These are phyloP conservation scores for Euclidium syriacum DNA, from an alignment of 345 rosid genomes.

Conservation along the genomic window DNA sequence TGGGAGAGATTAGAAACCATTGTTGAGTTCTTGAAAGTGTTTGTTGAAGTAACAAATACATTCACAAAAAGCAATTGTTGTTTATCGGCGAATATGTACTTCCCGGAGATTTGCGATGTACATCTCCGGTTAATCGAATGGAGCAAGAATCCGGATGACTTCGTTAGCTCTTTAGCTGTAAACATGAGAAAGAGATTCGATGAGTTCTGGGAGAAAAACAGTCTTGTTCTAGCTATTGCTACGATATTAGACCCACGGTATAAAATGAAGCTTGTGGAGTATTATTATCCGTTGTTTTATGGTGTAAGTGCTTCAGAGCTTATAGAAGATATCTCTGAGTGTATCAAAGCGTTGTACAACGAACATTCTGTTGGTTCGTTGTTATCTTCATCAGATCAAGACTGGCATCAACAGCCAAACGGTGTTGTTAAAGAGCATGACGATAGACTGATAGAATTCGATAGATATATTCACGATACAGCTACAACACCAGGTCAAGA, in stretches of 20 bases:
- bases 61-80: conserved; percentile 42
- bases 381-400: conserved; percentile 50
- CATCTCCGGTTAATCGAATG: conserved; percentile 65
- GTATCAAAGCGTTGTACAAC: conserved; percentile 53
- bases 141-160: conserved; percentile 62
- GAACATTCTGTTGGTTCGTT: conserved; percentile 68
- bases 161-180: conserved; percentile 42
- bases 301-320: conserved; percentile 46
- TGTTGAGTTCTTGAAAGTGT: conserved; percentile 50
- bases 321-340: conserved; percentile 50
- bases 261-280: conserved; percentile 77
- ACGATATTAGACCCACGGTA: conserved; percentile 78
- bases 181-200: conserved; percentile 65
- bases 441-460: conserved; percentile 62
- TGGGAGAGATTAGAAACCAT: conserved; percentile 48
- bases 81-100: conserved; percentile 56
- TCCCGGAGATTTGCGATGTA: conserved; percentile 62
- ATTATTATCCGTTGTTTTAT: conserved; percentile 63
- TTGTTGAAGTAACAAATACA: conserved; percentile 48
- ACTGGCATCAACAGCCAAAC: conserved; percentile 33
- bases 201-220: conserved; percentile 70
- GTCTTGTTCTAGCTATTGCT: conserved; percentile 61
- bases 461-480: conserved; percentile 54
- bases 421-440: conserved; percentile 26
- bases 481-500: conserved; percentile 43